A percentile compares a stretch with the other conserved stretches of the same genome.
These are phyloP conservation scores for Zoysia matrella DNA, from an alignment of 202 grass and related monocot species.

Conservation along the genomic window DNA sequence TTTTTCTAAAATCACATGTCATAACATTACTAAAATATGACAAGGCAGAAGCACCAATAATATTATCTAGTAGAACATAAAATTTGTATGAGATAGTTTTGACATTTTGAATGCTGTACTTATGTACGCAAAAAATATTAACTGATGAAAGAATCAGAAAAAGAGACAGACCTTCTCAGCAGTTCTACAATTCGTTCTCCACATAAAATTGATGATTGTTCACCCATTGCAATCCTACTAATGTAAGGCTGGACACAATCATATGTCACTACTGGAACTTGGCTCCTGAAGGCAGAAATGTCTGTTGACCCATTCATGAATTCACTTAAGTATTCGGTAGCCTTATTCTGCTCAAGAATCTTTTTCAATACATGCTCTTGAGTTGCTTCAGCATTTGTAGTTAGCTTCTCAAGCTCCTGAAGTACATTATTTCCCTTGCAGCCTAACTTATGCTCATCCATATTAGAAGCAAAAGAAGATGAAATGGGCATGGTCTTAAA, in stretches of 20 bases:
- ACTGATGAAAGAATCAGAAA: slow-evolving; percentile 18
- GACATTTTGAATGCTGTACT: background rate
- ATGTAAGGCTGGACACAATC: slow-evolving; percentile 75
- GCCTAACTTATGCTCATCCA: slow-evolving; percentile 62
- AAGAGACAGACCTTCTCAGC: slow-evolving; percentile 63
- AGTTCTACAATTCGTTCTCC: slow-evolving; percentile 69
- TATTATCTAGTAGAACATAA: background rate
- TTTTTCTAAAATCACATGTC: slow-evolving; percentile 2
- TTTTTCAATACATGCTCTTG: slow-evolving; percentile 67
- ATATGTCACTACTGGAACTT: slow-evolving; percentile 75
- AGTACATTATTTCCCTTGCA: slow-evolving; percentile 61
- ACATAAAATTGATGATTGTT: slow-evolving; percentile 75
- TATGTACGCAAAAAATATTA: background rate
- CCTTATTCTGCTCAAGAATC: slow-evolving; percentile 72
- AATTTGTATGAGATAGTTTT: background rate
- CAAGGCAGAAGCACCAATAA: background rate
- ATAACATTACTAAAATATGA: slow-evolving; percentile 7
- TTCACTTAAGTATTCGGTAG: slow-evolving; percentile 72
- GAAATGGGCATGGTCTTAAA: slow-evolving; percentile 25
- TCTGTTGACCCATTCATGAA: slow-evolving; percentile 67
- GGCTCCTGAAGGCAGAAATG: slow-evolving; percentile 65
- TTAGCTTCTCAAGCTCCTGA: slow-evolving; percentile 73
- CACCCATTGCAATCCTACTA: slow-evolving; percentile 63
- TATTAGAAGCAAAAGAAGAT: slow-evolving; percentile 43
- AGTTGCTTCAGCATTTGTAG: slow-evolving; percentile 60